phyloP scores from a whole-genome alignment of 2,329 filamentous ascomycete species.

The Penicillium sp. region DNA sequence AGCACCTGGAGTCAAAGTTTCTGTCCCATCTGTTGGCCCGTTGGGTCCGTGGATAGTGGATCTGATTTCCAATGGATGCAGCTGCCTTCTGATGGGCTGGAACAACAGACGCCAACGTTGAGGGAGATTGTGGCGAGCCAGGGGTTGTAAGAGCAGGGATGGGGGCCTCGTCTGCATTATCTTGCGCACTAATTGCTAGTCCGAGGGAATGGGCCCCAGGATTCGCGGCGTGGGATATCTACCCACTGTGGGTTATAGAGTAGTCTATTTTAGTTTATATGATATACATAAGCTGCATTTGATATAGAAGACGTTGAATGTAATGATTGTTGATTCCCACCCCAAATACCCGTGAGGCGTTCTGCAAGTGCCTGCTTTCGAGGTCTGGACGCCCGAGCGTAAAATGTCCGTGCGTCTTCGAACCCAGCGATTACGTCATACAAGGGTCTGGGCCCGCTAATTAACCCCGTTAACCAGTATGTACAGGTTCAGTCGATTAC shows the following conservation, averaged over 20 bases:
- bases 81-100: conserved; percentile 14
- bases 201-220: background rate
- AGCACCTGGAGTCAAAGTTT: background rate
- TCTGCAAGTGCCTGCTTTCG: background rate
- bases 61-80: background rate
- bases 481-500: background rate
- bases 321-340: too few species aligned
- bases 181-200: background rate
- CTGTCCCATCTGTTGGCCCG: background rate
- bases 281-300: background rate
- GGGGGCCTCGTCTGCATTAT: background rate
- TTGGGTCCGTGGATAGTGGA: background rate
- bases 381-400: background rate
- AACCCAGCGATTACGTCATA: background rate
- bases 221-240: background rate
- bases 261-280: background rate
- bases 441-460: conserved; percentile 8
- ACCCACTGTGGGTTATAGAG: background rate
- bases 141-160: conserved; percentile 1
- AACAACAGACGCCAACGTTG: conserved; percentile 6
- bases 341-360: background rate
- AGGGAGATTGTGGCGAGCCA: conserved; percentile 12
- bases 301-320: background rate
- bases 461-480: background rate
- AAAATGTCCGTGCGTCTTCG: background rate